Percentiles rank a stretch among this genome's conserved stretches.
These are phyloP conservation scores for Colletotrichum godetiae DNA, from an alignment of 2,329 filamentous ascomycete genomes.

Conservation along the genomic window DNA sequence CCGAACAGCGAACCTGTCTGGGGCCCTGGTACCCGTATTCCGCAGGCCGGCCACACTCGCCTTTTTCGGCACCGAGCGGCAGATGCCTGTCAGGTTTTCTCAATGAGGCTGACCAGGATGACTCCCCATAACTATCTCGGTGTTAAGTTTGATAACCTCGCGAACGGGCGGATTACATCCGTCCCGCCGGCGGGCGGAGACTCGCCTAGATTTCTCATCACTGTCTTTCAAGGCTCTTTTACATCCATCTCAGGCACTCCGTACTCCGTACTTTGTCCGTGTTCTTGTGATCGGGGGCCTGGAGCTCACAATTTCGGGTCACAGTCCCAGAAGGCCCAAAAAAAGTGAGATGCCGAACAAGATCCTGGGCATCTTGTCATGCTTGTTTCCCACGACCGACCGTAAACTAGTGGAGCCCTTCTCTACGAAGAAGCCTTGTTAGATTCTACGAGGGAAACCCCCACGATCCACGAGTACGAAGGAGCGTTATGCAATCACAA, in stretches of 20 bases:
- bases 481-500: background rate
- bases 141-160: background rate
- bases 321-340: background rate
- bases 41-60: background rate
- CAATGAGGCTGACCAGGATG: background rate
- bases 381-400: background rate
- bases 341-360: background rate
- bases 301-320: background rate
- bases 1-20: background rate
- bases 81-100: background rate
- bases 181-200: background rate
- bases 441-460: too few species aligned
- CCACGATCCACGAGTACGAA: background rate
- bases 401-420: background rate
- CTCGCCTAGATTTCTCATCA: background rate
- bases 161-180: background rate
- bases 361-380: background rate
- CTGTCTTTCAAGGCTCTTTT: background rate
- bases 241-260: background rate
- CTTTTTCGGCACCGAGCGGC: constrained; percentile 6
- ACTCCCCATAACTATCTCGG: background rate
- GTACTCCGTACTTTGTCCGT: too few species aligned
- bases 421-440: background rate
- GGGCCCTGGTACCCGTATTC: background rate
- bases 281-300: too few species aligned